A percentile compares a stretch with the other conserved stretches of the same genome.
Conservation (phyloP, 495 filamentous ascomycete genomes). For the Cercophora scortea region DNA sequence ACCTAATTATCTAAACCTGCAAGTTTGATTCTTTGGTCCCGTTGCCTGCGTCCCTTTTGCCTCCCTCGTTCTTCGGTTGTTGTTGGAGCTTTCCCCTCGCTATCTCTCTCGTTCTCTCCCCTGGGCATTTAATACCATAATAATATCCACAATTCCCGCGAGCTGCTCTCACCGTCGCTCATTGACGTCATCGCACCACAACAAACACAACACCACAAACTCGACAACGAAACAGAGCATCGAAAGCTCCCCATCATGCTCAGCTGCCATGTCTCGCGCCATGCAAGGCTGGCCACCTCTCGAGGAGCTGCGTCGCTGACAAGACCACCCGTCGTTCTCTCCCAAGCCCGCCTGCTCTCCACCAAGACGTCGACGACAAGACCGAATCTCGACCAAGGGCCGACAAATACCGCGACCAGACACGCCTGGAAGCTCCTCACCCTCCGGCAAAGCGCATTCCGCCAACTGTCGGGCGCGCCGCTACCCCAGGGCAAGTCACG, state of each 20-base stretch:
- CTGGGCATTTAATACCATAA: not conserved
- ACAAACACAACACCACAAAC: not conserved
- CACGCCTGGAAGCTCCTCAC: constrained; percentile 4
- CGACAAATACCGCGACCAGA: not conserved
- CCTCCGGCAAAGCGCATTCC: constrained; percentile 8
- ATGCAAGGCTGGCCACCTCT: not conserved
- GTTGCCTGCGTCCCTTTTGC: no score
- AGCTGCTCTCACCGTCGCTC: not conserved
- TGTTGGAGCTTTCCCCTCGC: no score
- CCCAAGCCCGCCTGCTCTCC: constrained; percentile 2
- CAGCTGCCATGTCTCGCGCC: constrained; percentile 4
- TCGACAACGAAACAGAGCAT: no score
- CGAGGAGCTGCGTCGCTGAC: not conserved
- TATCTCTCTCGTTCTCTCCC: not conserved
- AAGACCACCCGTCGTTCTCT: not conserved
- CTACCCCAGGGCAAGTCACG: constrained; percentile 36
- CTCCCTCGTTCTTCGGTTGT: no score
- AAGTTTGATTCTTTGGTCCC: no score
- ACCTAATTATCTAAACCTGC: no score
- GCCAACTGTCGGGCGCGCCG: constrained; percentile 39
- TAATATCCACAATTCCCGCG: not conserved
- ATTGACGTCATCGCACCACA: constrained; percentile 2
- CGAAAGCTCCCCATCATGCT: not conserved
- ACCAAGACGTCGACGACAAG: not conserved
- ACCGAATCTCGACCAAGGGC: not conserved